Base-by-base conservation (phyloP, 2,329 filamentous ascomycete genomes). In the Fusarium torulosum region DNA sequence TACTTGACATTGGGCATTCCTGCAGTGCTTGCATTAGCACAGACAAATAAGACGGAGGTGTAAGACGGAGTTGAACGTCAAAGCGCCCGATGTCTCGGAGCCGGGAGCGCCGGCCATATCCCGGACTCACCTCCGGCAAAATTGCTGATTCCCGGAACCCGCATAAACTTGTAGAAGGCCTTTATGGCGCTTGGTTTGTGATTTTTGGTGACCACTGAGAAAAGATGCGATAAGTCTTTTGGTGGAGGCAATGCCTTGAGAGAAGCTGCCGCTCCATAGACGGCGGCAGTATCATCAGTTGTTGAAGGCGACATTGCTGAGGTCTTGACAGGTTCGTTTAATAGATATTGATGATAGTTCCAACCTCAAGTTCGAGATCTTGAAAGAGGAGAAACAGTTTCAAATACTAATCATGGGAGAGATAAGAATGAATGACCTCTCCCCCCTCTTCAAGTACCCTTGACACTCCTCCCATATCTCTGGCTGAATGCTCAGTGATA, bases 151-250 rank as follows among this genome's bases (percentile, higher is more conserved):
- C 85, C 85, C 0, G 87, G 87, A 51, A 89, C 87, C 69, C 76
- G 66, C 72, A 96, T 96, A 80, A 92, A 97, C 79, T 93, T 93
- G 83, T 97, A 97, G 78, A 94, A 93, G 37, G 85, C 75, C 82
- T 97, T 97, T 77, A 97, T 85, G 42, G 82, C 82, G 74, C 89
- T 96, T 8, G 86, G 82, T 8, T 82, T 71, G 10, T 93, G 86
- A 45, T 86, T 85, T 74, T 85, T 89, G 46, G 93, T 91, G 43
- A 88, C 84, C 58, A 87, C 83, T 1, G 92, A 94, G 71, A 90
- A 90, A 75, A 94, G 90, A 76, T 97, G 92, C 70, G 89, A 91
- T 63, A 97, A 83, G 77, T 97, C 91, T 69, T 88, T 81, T 7
- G 94, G 93, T 58, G 67, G 67, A 35, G 70, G 66, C 37, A 69